Percentiles rank a stretch among this genome's conserved stretches.
Evolutionary conservation across 768 basidiomycete species (phyloP).

Genomic region (Sporobolomyces phaffii): DNA sequence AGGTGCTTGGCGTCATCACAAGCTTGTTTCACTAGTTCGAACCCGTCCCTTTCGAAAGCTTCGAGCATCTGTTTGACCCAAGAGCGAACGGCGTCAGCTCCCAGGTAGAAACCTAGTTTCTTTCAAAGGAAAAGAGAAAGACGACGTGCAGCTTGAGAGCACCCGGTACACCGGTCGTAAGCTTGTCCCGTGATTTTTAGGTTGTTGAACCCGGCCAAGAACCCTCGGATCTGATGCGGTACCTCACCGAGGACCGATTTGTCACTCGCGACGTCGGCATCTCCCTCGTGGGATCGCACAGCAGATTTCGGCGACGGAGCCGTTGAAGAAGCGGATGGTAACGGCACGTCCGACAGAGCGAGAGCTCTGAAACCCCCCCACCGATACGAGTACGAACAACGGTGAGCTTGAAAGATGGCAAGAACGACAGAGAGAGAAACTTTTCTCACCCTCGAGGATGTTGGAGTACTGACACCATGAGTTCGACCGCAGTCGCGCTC

Average conservation of each 20-base stretch:
- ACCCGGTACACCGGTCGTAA: constrained; percentile 83
- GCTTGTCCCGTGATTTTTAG: constrained; percentile 78
- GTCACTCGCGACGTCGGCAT: not conserved
- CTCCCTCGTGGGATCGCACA: constrained; percentile 1
- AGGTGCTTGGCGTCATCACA: constrained; percentile 76
- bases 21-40: constrained; percentile 67
- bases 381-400: too few relatives aligned
- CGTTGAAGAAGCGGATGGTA: constrained; percentile 40
- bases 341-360: constrained; percentile 37
- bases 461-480: constrained; percentile 79
- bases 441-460: constrained; percentile 71
- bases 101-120: too few relatives aligned
- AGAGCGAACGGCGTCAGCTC: not conserved
- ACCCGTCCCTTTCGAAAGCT: constrained; percentile 76
- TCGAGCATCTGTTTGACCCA: constrained; percentile 57
- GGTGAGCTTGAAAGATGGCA: not conserved
- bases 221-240: constrained; percentile 90
- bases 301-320: not conserved
- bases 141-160: constrained; percentile 63
- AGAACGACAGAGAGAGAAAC: not conserved
- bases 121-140: not conserved
- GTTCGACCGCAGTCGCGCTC: constrained; percentile 82
- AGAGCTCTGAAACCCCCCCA: constrained; percentile 33
- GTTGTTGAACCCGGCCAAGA: constrained; percentile 76
- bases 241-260: constrained; percentile 67